A percentile compares a stretch with the other conserved stretches of the same genome.
Evolutionary conservation across 192 early-diverging fungal genomes (phyloP).

Genomic region (Kickxella alabastrina): DNA sequence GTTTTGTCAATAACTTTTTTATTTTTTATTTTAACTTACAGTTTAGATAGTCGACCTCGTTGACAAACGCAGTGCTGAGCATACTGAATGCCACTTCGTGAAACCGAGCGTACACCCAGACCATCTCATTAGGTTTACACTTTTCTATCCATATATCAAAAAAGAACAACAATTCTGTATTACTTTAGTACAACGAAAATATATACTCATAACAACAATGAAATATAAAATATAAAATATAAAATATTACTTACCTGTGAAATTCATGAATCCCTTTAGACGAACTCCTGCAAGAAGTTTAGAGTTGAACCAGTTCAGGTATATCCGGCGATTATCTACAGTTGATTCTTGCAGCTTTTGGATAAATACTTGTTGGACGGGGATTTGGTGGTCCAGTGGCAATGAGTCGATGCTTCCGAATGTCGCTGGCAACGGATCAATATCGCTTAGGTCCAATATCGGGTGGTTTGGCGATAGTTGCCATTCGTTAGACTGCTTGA

Average conservation of each 20-base stretch:
- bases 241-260: slow-evolving; percentile 25
- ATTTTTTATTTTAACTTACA: slow-evolving; percentile 17
- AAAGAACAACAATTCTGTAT: too few relatives aligned
- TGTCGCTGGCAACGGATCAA: slow-evolving; percentile 11
- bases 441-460: slow-evolving; percentile 13
- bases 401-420: slow-evolving; percentile 20
- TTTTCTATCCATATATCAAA: too few relatives aligned
- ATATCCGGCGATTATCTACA: neutral
- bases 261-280: slow-evolving; percentile 12
- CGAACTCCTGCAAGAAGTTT: slow-evolving; percentile 5
- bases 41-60: slow-evolving; percentile 26
- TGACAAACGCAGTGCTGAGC: slow-evolving; percentile 19
- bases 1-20: neutral
- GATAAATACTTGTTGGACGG: slow-evolving; percentile 20
- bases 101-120: slow-evolving; percentile 35
- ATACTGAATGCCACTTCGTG: slow-evolving; percentile 27
- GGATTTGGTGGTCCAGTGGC: slow-evolving; percentile 20
- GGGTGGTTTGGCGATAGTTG: slow-evolving; percentile 22
- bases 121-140: slow-evolving; percentile 26
- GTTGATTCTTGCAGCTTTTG: slow-evolving; percentile 11
- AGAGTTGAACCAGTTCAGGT: slow-evolving; percentile 34
- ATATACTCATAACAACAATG: too few relatives aligned
- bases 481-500: slow-evolving; percentile 9
- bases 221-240: too few relatives aligned
- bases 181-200: neutral